Evolutionary conservation across 2,329 filamentous ascomycete genomes (phyloP), one percentile per base, ranked within the genome.

Genomic region (Paraphaeosphaeria minitans): DNA sequence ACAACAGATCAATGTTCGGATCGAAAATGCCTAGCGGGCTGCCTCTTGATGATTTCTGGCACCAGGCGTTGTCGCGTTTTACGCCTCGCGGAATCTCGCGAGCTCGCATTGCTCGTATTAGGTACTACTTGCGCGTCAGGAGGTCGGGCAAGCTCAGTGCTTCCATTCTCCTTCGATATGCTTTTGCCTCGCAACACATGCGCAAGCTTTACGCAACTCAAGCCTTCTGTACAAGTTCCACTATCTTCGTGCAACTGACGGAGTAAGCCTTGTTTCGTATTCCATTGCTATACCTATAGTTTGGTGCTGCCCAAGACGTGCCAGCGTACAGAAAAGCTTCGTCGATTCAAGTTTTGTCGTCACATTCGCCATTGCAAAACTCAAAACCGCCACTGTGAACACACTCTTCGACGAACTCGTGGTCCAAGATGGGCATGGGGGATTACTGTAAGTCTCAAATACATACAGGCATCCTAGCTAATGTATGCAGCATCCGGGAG

Each of bases 81-180:
- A 33, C 46, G 50, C 37, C 37, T 53, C 6, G 12, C 21, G 27
- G 16, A 42, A 53, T 53, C 47, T 33, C n/a, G 16, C 16, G 31
- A 29, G 29, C 37, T 66, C 72, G 72, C 60, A 71, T 74, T 69
- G 55, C 16, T 72, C 71, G 71, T 62, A 72, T 73, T 67, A n/a
- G n/a, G n/a, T n/a, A 9, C 22, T 31, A 43, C 13, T 42, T 29
- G 21, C 22, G 37, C 37, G 27, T 42, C 22, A 43, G 19, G 22
- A 53, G 27, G 24, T 29, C 13, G n/a, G 37, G 9, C 27, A 37
- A 29, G 52, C 55, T 46, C 16, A 39, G 41, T 8, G 12, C 21
- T 16, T 41, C 24, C 24, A 4, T 6, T 13, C 10, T 49, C 19
- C 5, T 31, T 47, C 31, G 21, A 3, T 6, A 27, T 45, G 21